Base-by-base conservation (phyloP, 1,139 yeast genomes). In the Geotrichum reessii region DNA sequence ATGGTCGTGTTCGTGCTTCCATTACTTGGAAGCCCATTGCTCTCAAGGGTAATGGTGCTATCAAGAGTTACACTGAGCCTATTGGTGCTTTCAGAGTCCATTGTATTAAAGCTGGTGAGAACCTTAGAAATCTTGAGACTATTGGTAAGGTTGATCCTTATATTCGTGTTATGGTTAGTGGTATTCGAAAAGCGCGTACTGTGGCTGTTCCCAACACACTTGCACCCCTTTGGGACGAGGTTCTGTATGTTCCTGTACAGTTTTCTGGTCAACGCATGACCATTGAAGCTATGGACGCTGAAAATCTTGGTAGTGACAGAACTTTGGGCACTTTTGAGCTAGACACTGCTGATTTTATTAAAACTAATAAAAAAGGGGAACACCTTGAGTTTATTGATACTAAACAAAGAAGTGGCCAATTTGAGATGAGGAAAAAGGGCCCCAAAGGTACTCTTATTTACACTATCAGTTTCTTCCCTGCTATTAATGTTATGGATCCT, bases 61-160 rank as follows among this genome's bases (percentile, higher is more conserved):
- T 87, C 25, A 84, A 87, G 66, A 92, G 91, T 53, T 92, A 90
- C 74, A 83, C 90, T 31, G 92, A 92, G 62, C 99, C 99, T 57
- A 86, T 92, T 70, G 99, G 99, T 69, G 95, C 87, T 47, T 79
- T 92, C 14, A 84, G 98, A 69, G 78, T 93, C 58, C 81, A 84
- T 65, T 73, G 93, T 62, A 82, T 82, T 65, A 81, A 80, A 63
- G 97, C 95, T 50, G 86, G 84, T 62, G 62, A 60, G 8, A 31
- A 54, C 25, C 80, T 93, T 68, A 82, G 87, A 62, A 93, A 93
- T 73, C 79, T 91, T 73, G 97, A 92, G 71, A 85, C 83, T 59
- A 80, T 93, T 61, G 98, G 98, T 61, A 88, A 85, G 68, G 84
- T 91, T 69, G 98, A 93, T 73, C 99, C 99, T 49, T 93, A 93